Conservation (phyloP, 129 eudicot genomes). For the Tanacetum coccineum region DNA sequence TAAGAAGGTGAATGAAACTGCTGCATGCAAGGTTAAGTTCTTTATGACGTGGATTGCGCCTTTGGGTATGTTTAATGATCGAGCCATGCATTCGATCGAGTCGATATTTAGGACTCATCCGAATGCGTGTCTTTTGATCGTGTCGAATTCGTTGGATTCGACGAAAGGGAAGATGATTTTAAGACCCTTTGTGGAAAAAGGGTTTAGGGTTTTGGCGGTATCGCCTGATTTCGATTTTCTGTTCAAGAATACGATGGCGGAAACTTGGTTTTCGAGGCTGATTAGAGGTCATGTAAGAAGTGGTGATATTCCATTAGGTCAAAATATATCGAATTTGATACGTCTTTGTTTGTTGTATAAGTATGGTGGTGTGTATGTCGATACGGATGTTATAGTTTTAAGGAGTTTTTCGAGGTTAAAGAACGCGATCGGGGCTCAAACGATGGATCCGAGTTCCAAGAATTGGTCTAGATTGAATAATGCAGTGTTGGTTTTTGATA, state of each 20-base stretch:
- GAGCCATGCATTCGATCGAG: slow-evolving; percentile 53
- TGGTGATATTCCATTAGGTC: slow-evolving; percentile 76
- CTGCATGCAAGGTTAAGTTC: slow-evolving; percentile 56
- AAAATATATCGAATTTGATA: slow-evolving; percentile 81
- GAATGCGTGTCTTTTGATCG: slow-evolving; percentile 67
- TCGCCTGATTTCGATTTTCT: slow-evolving; percentile 62
- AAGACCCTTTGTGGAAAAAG: slow-evolving; percentile 53
- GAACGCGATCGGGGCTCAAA: slow-evolving; percentile 85
- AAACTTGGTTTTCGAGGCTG: slow-evolving; percentile 52
- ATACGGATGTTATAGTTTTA: slow-evolving; percentile 67
- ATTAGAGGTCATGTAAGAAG: slow-evolving; percentile 48
- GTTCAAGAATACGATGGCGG: slow-evolving; percentile 70
- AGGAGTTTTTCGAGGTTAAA: slow-evolving; percentile 44
- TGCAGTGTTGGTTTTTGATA: slow-evolving; percentile 87
- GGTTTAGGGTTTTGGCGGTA: slow-evolving; percentile 53
- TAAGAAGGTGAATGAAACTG: slow-evolving; percentile 21
- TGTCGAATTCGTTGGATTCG: slow-evolving; percentile 72
- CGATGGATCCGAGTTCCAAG: slow-evolving; percentile 44
- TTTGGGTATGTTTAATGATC: slow-evolving; percentile 50
- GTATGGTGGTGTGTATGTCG: slow-evolving; percentile 85
- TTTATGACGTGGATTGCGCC: slow-evolving; percentile 98
- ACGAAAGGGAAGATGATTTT: slow-evolving; percentile 43
- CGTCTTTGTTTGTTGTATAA: slow-evolving; percentile 72
- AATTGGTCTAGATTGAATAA: slow-evolving; percentile 82
- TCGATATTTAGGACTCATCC: slow-evolving; percentile 76